phyloP scores from a whole-genome alignment of 176 grass and related monocot species.

The Cenchrus fungigraminus region DNA sequence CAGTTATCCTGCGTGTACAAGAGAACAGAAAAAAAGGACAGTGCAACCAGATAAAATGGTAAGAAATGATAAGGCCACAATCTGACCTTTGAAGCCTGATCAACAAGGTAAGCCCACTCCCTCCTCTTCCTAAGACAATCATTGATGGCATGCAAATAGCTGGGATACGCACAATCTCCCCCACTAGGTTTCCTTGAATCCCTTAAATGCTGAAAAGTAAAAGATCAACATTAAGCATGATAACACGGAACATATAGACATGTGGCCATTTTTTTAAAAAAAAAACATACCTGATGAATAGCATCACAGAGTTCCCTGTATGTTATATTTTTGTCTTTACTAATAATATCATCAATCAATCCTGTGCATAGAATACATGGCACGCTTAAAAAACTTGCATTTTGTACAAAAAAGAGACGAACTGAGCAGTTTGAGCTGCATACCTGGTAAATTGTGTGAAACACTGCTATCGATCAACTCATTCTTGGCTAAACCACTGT shows the following conservation, averaged over 20 bases:
- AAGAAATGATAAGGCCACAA: slow-evolving; percentile 5
- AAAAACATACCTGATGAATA: slow-evolving; percentile 64
- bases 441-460: slow-evolving; percentile 74
- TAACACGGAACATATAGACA: background rate
- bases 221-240: slow-evolving; percentile 21
- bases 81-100: slow-evolving; percentile 73
- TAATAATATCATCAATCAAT: slow-evolving; percentile 81
- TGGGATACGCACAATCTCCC: slow-evolving; percentile 63
- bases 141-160: slow-evolving; percentile 66
- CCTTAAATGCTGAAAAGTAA: slow-evolving; percentile 66
- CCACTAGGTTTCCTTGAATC: slow-evolving; percentile 71
- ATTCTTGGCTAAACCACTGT: slow-evolving; percentile 45
- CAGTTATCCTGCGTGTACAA: no score
- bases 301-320: slow-evolving; percentile 74
- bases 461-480: slow-evolving; percentile 35
- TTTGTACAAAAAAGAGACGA: slow-evolving; percentile 28
- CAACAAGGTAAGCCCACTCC: slow-evolving; percentile 87
- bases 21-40: background rate
- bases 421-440: slow-evolving; percentile 6
- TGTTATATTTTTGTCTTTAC: slow-evolving; percentile 67
- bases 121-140: slow-evolving; percentile 74
- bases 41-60: slow-evolving; percentile 17
- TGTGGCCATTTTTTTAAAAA: slow-evolving; percentile 13
- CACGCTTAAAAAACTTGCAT: slow-evolving; percentile 17
- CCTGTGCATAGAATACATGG: slow-evolving; percentile 57